Evolutionary conservation across 352 stramenopile genomes (phyloP), one percentile per base, ranked within the genome.

Genomic region (Pythium periplocum): DNA sequence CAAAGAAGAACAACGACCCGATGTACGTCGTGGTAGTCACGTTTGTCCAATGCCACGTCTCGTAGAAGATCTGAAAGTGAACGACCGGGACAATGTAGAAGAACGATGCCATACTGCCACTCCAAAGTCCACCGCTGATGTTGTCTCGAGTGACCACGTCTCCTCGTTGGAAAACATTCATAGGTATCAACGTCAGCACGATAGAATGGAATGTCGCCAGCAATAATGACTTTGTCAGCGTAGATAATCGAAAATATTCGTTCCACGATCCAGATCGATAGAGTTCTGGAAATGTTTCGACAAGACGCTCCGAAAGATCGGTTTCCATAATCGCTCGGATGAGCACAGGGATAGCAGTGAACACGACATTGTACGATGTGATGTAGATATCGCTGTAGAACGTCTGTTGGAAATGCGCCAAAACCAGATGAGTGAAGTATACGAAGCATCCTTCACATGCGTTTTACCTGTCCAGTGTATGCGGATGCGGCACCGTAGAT

Each of bases 291-390:
- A 88, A 95, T 9, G 82, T 79, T 5, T 73, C 53, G 11, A 80
- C 71, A 9, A 93, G 69, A 4, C 57, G 62, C 35, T 90, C 78
- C 0, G 84, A 69, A 0, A 96, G 47, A 69, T 91, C 81, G 5
- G 69, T 82, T 53, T 96, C 86, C 76, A 93, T 76, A 3, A 91
- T 49, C 1, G 79, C 83, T 6, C 86, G 75, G 26, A 73, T 68
- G 33, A 90, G 67, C 40, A 98, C 96, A 5, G 96, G 95, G 31
- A 97, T 46, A 12, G 83, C 84, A 1, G 88, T 98, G 48, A 92
- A 97, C 17, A 96, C 56, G 57, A 99, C 87, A 62, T 98, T 99
- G 66, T 98, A 98, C n/a, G 94, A 68, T 1, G 82, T 90, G 58
- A 92, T 96, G 59, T 94, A 92, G 73, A 81, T 66, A 46, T 86